Evolutionary conservation across 768 basidiomycete species (phyloP), one percentile per base, ranked within the genome.

Genomic region (Mycena belliarum): DNA sequence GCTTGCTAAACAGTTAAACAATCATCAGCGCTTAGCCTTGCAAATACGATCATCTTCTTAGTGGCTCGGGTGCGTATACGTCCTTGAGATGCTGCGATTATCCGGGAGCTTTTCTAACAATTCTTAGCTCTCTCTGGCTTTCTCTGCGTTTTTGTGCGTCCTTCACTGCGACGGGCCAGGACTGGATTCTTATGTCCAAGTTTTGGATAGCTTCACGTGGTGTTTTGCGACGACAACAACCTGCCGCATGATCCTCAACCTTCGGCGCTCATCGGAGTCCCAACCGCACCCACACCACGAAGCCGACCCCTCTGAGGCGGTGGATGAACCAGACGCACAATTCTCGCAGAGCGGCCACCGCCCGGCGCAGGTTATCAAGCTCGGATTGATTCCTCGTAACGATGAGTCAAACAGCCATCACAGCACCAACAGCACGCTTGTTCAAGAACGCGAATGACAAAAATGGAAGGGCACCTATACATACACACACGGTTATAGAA

Each of bases 201-300:
- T 20, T 2, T n/a, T n/a, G 24, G n/a, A 8, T 23, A 58, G 49
- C 15, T 46, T 57, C 9, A 48, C 43, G 28, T 55, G 53, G 59
- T 60, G 48, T 11, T 50, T 55, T 20, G 49, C 59, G 7, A 60
- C 59, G 21, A 60, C 59, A 1, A 18, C 53, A 14, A 60, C 59
- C 15, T 60, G 48, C 43, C 48, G 59, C 37, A 55, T 60, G 48
- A 60, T 60, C n/a, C 48, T 60, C 29, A 47, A 38, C 5, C 28
- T 55, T 7, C 33, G 59, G 10, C 44, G 44, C 14, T 60, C 58
- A 2, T 25, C 55, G 2, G 41, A 42, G 12, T n/a, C n/a, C n/a
- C 14, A 16, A 24, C 25, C 41, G 3, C 24, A 33, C 25, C 9
- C 26, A 32, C 29, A 12, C 29, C 29, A 32, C 29, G 29, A 32